Percentiles rank a stretch among this genome's conserved stretches.
phyloP scores from a whole-genome alignment of 202 grass and related monocot species.

The Miscanthus sacchariflorus region DNA sequence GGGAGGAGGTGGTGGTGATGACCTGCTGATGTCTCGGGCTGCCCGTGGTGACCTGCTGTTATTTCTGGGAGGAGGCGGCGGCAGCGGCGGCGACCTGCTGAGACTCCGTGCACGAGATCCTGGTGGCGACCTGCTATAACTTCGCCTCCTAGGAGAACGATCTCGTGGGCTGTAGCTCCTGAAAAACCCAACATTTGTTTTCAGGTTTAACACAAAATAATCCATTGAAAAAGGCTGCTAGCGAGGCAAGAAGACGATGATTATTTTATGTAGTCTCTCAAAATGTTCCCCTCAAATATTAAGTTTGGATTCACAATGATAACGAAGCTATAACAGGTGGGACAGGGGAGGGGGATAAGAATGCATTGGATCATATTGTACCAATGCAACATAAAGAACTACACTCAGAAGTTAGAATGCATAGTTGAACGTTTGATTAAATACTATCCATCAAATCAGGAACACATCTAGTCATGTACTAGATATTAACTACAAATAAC shows the following conservation, averaged over 20 bases:
- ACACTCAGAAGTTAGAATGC: neutral
- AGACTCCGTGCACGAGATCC: constrained; percentile 36
- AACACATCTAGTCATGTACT: neutral
- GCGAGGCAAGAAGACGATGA: neutral
- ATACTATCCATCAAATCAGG: neutral
- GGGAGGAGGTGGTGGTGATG: constrained; percentile 29
- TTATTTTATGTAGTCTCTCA: neutral
- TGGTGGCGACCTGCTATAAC: constrained; percentile 62
- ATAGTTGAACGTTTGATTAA: neutral
- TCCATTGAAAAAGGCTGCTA: neutral
- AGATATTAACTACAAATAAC: neutral
- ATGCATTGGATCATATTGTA: neutral
- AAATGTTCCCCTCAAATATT: neutral
- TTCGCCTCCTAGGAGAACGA: constrained; percentile 85
- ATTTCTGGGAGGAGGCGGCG: constrained; percentile 44
- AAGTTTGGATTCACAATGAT: constrained; percentile 3
- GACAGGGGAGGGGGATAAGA: neutral
- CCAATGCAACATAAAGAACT: neutral
- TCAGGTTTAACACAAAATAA: constrained; percentile 28
- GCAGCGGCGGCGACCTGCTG: constrained; percentile 49
- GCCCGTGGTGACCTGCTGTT: constrained; percentile 45
- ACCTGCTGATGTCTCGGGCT: neutral
- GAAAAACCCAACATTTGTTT: constrained; percentile 1
- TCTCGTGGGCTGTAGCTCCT: constrained; percentile 90
- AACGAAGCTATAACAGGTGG: constrained; percentile 3